phyloP scores from a whole-genome alignment of 2,329 filamentous ascomycete species.

The Neurospora sp. region DNA sequence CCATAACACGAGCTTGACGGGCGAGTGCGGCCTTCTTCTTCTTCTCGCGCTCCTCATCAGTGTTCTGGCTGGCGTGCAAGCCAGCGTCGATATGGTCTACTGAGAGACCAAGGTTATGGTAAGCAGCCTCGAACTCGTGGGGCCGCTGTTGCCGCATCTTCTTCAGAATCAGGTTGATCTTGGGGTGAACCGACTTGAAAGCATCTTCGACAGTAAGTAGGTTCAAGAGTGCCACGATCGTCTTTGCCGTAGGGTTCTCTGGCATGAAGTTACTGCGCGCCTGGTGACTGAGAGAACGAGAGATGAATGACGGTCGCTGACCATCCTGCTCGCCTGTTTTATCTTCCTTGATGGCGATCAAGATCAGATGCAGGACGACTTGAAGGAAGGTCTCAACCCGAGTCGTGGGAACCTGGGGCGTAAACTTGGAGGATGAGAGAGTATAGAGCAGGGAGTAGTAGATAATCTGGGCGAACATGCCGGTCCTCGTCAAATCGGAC shows the following conservation, averaged over 20 bases:
- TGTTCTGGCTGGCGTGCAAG: conserved; percentile 61
- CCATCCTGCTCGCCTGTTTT: conserved; percentile 45
- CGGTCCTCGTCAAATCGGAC: conserved; percentile 69
- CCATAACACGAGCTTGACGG: conserved; percentile 90
- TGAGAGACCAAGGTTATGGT: conserved; percentile 52
- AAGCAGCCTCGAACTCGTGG: conserved; percentile 58
- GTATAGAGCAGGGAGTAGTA: conserved; percentile 82
- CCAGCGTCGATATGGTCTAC: conserved; percentile 72
- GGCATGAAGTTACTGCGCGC: conserved; percentile 52
- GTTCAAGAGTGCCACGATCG: conserved; percentile 54
- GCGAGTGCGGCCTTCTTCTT: conserved; percentile 89
- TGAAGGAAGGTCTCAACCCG: conserved; percentile 87
- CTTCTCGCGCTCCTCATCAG: conserved; percentile 63
- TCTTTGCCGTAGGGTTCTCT: conserved; percentile 45
- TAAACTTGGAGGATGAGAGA: conserved; percentile 55
- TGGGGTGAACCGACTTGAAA: conserved; percentile 73
- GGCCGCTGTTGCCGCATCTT: conserved; percentile 78
- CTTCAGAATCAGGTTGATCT: conserved; percentile 73
- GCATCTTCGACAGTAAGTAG: conserved; percentile 57
- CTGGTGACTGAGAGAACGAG: conserved; percentile 55
- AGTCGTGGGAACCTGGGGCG: conserved; percentile 67
- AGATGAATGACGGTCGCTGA: conserved; percentile 56
- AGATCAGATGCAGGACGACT: conserved; percentile 75
- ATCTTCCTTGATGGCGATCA: conserved; percentile 82
- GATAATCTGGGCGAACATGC: conserved; percentile 81